phyloP scores from a whole-genome alignment of 176 grass and related monocot genomes.

The Carex parvula region DNA sequence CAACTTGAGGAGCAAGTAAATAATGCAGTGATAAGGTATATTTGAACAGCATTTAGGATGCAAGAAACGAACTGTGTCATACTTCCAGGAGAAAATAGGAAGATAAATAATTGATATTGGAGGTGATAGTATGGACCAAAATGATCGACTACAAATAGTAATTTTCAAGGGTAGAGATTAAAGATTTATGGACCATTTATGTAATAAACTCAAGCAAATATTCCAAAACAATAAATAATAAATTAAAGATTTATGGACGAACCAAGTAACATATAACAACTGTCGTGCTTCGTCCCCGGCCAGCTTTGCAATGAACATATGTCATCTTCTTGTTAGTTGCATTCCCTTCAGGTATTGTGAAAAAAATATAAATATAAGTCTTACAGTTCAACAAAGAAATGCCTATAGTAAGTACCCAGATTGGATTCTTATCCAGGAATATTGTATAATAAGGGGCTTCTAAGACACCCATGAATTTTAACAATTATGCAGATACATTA shows the following conservation, averaged over 20 bases:
- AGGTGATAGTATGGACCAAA: background rate
- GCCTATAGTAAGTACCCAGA: background rate
- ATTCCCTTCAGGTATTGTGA: slow-evolving; percentile 46
- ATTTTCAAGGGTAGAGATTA: background rate
- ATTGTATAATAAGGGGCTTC: background rate
- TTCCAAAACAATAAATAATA: slow-evolving; percentile 11
- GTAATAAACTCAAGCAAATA: background rate
- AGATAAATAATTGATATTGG: background rate
- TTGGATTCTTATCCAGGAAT: background rate
- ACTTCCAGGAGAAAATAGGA: background rate
- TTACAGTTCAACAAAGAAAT: background rate
- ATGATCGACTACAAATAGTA: background rate
- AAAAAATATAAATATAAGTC: slow-evolving; percentile 11
- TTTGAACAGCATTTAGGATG: background rate
- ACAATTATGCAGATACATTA: background rate
- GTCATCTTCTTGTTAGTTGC: slow-evolving; percentile 56
- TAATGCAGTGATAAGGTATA: background rate
- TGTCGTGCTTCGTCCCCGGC: slow-evolving; percentile 90
- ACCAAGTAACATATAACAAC: slow-evolving; percentile 99
- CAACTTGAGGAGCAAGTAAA: background rate
- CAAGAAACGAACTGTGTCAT: background rate
- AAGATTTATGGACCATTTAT: background rate
- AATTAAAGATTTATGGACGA: background rate
- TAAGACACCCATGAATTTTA: background rate
- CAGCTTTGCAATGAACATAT: slow-evolving; percentile 99